Base-by-base conservation (phyloP, 2,329 filamentous ascomycete genomes). In the Penicillium sp. region DNA sequence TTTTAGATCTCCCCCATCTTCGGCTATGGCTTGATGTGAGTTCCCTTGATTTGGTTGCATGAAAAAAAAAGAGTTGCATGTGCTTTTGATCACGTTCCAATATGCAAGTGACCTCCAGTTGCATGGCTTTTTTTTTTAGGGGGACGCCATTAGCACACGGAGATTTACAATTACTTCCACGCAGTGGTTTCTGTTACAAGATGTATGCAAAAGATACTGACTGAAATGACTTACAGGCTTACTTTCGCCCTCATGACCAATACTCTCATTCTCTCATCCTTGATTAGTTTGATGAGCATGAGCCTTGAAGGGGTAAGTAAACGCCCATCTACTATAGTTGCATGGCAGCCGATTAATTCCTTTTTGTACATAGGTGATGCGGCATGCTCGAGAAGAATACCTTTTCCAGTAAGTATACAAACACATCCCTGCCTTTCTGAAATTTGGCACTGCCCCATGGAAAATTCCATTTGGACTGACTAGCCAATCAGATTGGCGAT, bases 161-260 rank as follows among this genome's bases (percentile, higher is more conserved):
- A 6, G 7, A 45, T 50, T 46, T 56, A 33, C 58, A 56, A 47
- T 56, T 64, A 66, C 40, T 67, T 51, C 62, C 60, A 68, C 58
- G 57, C 50, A 41, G 29, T 54, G 27, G 52, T 45, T 57, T 53
- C 54, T 17, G 6, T 33, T 6, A 33, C 15, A 37, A 8, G 33
- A 37, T 17, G 33, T 17, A 37, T 38, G 23, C 23, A 45, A 43
- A 43, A 25, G 33, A 60, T 64, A 59, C 67, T 67, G 48, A 62
- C 27, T 56, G 40, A 38, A 33, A 35, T 46, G 40, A 23, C 21
- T 37, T 27, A 25, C 62, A 79, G 76, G 82, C 74, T 87, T 54
- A 75, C 85, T 55, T 87, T 86, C 61, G 80, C 86, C 42, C 81
- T 80, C 56, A 75, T 87, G 73, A 86, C 83, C 51, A 86, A 86